A percentile compares a stretch with the other conserved stretches of the same genome.
phyloP scores from a whole-genome alignment of 129 eudicot species.

The Lonicera japonica region DNA sequence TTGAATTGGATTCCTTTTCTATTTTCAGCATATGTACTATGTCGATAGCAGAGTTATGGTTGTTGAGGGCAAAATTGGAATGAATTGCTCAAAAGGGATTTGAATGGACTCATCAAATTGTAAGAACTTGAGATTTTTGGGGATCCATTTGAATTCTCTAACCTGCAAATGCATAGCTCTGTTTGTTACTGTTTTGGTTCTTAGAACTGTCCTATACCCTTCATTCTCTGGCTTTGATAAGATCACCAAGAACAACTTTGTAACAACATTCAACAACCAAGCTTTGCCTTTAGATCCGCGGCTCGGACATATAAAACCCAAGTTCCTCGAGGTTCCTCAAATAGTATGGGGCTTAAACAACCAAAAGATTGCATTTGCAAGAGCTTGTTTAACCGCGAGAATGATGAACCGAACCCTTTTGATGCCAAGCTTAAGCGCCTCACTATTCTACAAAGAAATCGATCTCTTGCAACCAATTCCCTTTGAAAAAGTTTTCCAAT shows the following conservation, averaged over 20 bases:
- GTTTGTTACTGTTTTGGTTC: slow-evolving; percentile 29
- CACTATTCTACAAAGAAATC: slow-evolving; percentile 84
- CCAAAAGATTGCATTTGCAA: slow-evolving; percentile 92
- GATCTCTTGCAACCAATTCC: slow-evolving; percentile 64
- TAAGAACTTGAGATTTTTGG: slow-evolving; percentile 46
- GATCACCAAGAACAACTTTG: slow-evolving; percentile 19
- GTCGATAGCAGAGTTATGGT: background rate
- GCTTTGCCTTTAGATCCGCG: background rate
- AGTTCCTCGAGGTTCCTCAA: slow-evolving; percentile 85
- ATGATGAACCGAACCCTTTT: slow-evolving; percentile 71
- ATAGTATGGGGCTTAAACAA: slow-evolving; percentile 96
- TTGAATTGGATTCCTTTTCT: background rate
- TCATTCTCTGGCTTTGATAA: slow-evolving; percentile 21
- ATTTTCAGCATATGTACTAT: background rate
- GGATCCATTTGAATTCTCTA: slow-evolving; percentile 31
- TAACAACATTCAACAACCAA: background rate
- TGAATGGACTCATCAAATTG: slow-evolving; percentile 38
- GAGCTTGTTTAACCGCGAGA: slow-evolving; percentile 93
- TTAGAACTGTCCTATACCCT: slow-evolving; percentile 43
- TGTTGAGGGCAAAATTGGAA: background rate
- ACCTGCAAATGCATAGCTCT: slow-evolving; percentile 46
- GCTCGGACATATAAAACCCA: slow-evolving; percentile 14
- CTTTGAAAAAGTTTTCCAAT: slow-evolving; percentile 66
- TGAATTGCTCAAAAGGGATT: background rate
- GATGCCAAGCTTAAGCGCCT: slow-evolving; percentile 94